Evolutionary conservation across 495 filamentous ascomycete genomes (phyloP), one percentile per base, ranked within the genome.

Genomic region (Thermothielavioides terrestris): DNA sequence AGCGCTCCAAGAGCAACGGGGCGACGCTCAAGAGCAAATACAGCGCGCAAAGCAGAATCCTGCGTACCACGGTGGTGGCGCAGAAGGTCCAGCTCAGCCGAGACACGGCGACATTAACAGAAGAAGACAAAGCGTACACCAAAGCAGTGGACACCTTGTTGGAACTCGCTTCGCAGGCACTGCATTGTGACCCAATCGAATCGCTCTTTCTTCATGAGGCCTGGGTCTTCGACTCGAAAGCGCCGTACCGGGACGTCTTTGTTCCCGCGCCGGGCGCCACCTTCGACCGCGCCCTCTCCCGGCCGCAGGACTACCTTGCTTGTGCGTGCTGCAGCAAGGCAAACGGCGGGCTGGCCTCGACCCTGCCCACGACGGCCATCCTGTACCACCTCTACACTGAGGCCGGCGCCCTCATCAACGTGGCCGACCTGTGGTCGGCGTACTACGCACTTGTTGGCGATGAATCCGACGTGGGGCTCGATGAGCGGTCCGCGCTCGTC

Each of bases 331-430:
- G 84, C 66, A 55, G 69, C 53, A 52, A 66, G 42, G 53, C 57
- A 15, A 62, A 74, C 23, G 66, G 73, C 61, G 63, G 64, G 3
- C 47, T 84, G 6, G 78, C 76, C 6, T 57, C 80, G 7, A 85
- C 80, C 7, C 79, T 91, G 55, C 90, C 94, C 11, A 69, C 86
- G 12, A 84, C 84, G 14, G 77, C 89, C 2, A 84, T 95, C 15
- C 57, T 97, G 50, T 98, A 95, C 68, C 88, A 94, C 50, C 69
- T 96, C 23, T 96, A 94, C 64, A 77, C 90, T 15, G 91, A 97
- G 68, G 86, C 89, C 1, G 91, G 91, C 4, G 76, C 83, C 6
- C 66, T 95, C 39, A 82, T 98, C 58, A 98, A 98, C 62, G 80
- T 86, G 6, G 81, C 81, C 36, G 92, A 98, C 66, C 65, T 98